Conservation (phyloP, 768 basidiomycete genomes). For the Boletus rubescentipes region DNA sequence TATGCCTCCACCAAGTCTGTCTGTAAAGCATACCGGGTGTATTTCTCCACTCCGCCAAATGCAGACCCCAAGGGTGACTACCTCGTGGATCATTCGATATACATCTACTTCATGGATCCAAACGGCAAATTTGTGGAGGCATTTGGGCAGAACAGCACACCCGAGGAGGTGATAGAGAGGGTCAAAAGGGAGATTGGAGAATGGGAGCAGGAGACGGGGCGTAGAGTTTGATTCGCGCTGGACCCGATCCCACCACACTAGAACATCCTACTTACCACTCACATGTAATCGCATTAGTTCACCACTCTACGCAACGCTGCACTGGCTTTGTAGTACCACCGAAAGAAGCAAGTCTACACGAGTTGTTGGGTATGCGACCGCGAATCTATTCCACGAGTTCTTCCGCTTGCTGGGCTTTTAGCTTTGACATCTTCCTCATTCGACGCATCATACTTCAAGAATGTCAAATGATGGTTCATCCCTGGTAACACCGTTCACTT, state of each 20-base stretch:
- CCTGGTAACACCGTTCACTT: constrained; percentile 33
- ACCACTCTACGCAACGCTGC: constrained; percentile 11
- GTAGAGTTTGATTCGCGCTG: constrained; percentile 24
- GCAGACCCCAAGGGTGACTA: constrained; percentile 91
- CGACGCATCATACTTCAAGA: constrained; percentile 73
- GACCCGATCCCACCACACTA: not conserved
- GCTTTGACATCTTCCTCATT: constrained; percentile 81
- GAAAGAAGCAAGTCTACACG: constrained; percentile 9
- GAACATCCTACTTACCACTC: constrained; percentile 8
- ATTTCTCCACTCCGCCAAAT: constrained; percentile 93
- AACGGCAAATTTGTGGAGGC: constrained; percentile 93
- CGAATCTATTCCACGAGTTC: constrained; percentile 34
- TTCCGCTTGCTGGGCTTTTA: constrained; percentile 51
- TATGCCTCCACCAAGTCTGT: constrained; percentile 81
- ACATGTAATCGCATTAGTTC: constrained; percentile 15
- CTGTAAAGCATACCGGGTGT: constrained; percentile 96
- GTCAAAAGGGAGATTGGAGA: constrained; percentile 51
- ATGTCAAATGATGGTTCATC: not conserved
- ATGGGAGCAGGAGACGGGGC: constrained; percentile 40
- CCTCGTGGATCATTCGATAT: constrained; percentile 95
- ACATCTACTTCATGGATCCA: constrained; percentile 98
- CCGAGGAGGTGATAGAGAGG: constrained; percentile 65
- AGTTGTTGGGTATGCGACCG: constrained; percentile 14
- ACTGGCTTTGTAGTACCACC: not conserved
- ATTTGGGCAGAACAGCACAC: constrained; percentile 80